Percentiles rank a stretch among this genome's conserved stretches.
Evolutionary conservation across 192 early-diverging fungal species (phyloP).

Genomic region (Funneliformis geosporum): DNA sequence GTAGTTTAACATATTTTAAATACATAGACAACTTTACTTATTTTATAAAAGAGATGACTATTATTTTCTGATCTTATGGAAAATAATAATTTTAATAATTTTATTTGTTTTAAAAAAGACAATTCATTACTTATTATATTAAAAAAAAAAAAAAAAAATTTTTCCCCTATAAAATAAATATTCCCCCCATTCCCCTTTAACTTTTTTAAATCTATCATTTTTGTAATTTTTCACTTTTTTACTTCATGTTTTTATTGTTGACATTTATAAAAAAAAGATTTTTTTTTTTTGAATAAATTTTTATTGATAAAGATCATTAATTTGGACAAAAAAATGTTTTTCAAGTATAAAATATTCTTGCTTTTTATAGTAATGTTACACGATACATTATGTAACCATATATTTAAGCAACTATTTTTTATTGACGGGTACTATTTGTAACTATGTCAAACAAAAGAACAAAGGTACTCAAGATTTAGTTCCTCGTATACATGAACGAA

Average conservation of each 20-base stretch:
- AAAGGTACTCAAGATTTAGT: not conserved
- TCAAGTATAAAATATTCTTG: too few species aligned
- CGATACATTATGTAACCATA: not conserved
- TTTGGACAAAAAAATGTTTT: too few species aligned
- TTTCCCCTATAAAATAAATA: not conserved
- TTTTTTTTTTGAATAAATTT: too few species aligned
- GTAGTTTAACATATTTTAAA: not conserved
- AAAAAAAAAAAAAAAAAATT: not conserved
- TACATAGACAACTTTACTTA: not conserved
- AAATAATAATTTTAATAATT: not conserved
- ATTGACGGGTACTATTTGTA: too few species aligned
- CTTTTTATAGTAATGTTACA: not conserved
- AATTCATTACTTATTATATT: not conserved
- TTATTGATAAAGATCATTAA: too few species aligned
- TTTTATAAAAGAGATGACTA: not conserved
- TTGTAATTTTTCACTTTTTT: too few species aligned
- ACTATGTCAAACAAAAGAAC: conserved; percentile 18
- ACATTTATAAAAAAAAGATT: too few species aligned
- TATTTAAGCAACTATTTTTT: too few species aligned
- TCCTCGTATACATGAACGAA: too few species aligned
- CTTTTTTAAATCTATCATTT: too few species aligned
- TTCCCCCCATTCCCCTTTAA: too few species aligned
- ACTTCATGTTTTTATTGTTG: too few species aligned
- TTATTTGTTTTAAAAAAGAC: not conserved
- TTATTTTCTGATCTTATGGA: not conserved